Percentiles rank a stretch among this genome's conserved stretches.
Conservation (phyloP, 371 early-diverging fungal genomes). For the Rhizopus microsporus region DNA sequence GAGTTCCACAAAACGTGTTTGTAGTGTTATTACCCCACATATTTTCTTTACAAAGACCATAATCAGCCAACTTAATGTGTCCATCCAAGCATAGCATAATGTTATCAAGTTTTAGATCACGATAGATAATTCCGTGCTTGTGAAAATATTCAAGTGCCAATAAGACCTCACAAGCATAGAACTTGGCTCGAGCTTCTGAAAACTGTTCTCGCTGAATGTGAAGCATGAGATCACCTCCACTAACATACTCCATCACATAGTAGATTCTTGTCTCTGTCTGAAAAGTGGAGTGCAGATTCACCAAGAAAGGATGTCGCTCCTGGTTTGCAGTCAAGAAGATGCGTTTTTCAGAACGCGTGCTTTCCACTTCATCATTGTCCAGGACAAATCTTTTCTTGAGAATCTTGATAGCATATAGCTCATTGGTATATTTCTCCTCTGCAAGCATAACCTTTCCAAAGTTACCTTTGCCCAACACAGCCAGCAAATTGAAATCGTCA, state of each 20-base stretch:
- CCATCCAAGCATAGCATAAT: constrained; percentile 92
- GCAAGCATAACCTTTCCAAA: constrained; percentile 95
- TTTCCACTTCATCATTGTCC: constrained; percentile 91
- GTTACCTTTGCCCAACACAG: constrained; percentile 94
- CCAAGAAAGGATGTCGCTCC: constrained; percentile 94
- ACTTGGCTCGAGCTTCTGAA: constrained; percentile 87
- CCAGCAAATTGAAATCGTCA: constrained; percentile 86
- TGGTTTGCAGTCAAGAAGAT: constrained; percentile 87
- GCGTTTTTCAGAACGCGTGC: constrained; percentile 91
- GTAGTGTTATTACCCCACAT: constrained; percentile 84
- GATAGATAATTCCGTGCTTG: constrained; percentile 90
- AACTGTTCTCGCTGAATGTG: constrained; percentile 91
- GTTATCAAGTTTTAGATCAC: constrained; percentile 99
- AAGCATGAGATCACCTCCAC: constrained; percentile 99
- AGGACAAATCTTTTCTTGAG: constrained; percentile 96
- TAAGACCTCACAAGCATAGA: constrained; percentile 97
- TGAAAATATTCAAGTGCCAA: constrained; percentile 97
- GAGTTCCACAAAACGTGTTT: constrained; percentile 98
- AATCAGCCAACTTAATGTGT: constrained; percentile 98
- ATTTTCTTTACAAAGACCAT: constrained; percentile 97
- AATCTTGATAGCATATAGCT: constrained; percentile 96
- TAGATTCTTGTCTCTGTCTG: constrained; percentile 92
- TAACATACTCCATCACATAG: constrained; percentile 99
- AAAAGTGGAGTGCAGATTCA: constrained; percentile 94
- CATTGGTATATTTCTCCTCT: constrained; percentile 77